Evolutionary conservation across 352 stramenopile species (phyloP).

Genomic region (Phytophthora fragariae): DNA sequence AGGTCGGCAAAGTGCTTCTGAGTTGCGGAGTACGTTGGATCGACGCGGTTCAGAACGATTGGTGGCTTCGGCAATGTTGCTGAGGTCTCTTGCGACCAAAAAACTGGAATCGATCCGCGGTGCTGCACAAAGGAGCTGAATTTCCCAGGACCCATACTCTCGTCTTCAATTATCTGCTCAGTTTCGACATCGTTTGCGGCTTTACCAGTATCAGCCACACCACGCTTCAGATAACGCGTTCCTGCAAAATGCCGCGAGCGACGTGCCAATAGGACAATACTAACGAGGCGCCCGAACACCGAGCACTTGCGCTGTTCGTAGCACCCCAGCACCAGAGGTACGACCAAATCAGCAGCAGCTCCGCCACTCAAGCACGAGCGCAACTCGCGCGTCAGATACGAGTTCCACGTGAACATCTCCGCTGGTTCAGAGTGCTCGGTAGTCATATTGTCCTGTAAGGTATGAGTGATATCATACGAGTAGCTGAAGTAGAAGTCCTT

Average conservation of each 20-base stretch:
- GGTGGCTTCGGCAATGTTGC: no score
- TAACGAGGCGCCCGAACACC: conserved; percentile 96
- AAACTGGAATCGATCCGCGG: conserved; percentile 99
- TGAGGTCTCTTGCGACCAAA: conserved; percentile 99
- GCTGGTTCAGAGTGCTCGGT: conserved; percentile 79
- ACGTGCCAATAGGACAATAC: conserved; percentile 96
- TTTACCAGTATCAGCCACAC: conserved; percentile 97
- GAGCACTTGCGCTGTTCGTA: conserved; percentile 98
- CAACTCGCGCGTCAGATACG: conserved; percentile 95
- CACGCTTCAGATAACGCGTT: conserved; percentile 98
- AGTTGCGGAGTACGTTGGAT: conserved; percentile 96
- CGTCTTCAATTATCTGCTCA: conserved; percentile 96
- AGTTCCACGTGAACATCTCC: conserved; percentile 98
- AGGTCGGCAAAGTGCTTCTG: conserved; percentile 95
- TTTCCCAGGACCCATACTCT: conserved; percentile 89
- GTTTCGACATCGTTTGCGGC: conserved; percentile 99
- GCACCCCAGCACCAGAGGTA: conserved; percentile 94
- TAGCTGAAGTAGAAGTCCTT: conserved; percentile 99
- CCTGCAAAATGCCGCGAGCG: conserved; percentile 98
- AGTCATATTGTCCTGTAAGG: conserved; percentile 98
- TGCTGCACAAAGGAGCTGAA: conserved; percentile 99
- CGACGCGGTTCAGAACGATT: conserved; percentile 95
- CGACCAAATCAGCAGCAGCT: conserved; percentile 87
- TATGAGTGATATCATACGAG: conserved; percentile 98
- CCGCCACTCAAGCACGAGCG: conserved; percentile 82